A percentile compares a stretch with the other conserved stretches of the same genome.
Conservation (phyloP, 805 yeast species). For the Candida chauliodis region DNA sequence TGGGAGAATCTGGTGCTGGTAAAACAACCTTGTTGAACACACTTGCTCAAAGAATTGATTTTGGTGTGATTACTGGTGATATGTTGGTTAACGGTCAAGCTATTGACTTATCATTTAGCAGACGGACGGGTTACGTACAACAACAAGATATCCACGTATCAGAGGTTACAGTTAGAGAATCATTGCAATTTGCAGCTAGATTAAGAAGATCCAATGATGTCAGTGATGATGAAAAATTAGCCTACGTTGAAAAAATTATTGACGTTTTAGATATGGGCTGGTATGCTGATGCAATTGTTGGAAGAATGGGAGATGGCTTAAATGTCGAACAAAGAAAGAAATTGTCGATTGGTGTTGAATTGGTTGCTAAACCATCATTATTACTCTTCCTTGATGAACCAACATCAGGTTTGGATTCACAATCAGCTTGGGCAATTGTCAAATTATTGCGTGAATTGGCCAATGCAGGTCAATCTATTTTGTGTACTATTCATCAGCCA, state of each 20-base stretch:
- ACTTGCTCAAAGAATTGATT: conserved; percentile 49
- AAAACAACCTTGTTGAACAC: conserved; percentile 55
- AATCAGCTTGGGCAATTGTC: conserved; percentile 56
- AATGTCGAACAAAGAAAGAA: conserved; percentile 19
- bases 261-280: conserved; percentile 16
- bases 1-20: conserved; percentile 68
- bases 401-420: conserved; percentile 59
- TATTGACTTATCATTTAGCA: conserved; percentile 46
- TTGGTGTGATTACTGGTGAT: conserved; percentile 57
- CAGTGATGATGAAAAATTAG: conserved; percentile 13
- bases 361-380: conserved; percentile 23
- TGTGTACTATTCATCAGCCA: conserved; percentile 57
- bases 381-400: conserved; percentile 60
- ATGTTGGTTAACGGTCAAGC: conserved; percentile 54
- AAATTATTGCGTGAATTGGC: conserved; percentile 47
- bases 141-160: conserved; percentile 21
- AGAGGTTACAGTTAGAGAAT: conserved; percentile 18
- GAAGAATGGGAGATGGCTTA: conserved; percentile 15
- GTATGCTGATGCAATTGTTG: conserved; percentile 17
- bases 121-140: conserved; percentile 27
- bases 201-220: conserved; percentile 51
- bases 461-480: conserved; percentile 60
- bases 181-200: conserved; percentile 17
- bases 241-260: conserved; percentile 16
- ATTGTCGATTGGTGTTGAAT: conserved; percentile 17